phyloP scores from a whole-genome alignment of 805 yeast genomes.

The Saccharomycopsis microspora region DNA sequence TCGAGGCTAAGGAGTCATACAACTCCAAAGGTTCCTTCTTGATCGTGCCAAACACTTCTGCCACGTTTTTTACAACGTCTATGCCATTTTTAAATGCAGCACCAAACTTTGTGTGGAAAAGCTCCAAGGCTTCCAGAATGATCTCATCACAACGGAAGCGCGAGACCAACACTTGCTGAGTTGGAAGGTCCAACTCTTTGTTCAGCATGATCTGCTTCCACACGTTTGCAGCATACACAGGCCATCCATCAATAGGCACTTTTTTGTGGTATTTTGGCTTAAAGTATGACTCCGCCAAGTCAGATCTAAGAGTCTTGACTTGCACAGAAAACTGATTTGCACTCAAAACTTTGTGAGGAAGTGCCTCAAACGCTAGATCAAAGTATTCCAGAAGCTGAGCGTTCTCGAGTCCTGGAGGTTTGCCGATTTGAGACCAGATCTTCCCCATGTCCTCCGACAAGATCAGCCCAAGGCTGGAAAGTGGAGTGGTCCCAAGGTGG shows the following conservation, averaged over 20 bases:
- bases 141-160: conserved; percentile 92
- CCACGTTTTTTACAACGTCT: conserved; percentile 21
- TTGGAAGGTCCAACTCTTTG: conserved; percentile 91
- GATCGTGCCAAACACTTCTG: conserved; percentile 31
- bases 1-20: conserved; percentile 66
- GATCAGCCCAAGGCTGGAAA: conserved; percentile 57
- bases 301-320: conserved; percentile 51
- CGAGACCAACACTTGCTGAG: conserved; percentile 92
- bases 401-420: conserved; percentile 53
- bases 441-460: conserved; percentile 57
- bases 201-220: conserved; percentile 93
- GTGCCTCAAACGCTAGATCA: conserved; percentile 69
- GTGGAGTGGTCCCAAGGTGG: conserved; percentile 79
- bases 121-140: conserved; percentile 37
- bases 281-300: conserved; percentile 41
- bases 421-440: conserved; percentile 70
- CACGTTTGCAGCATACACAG: conserved; percentile 76
- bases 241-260: conserved; percentile 95
- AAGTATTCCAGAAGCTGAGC: conserved; percentile 64
- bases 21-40: conserved; percentile 34
- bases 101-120: conserved; percentile 23
- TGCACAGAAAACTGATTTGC: conserved; percentile 56
- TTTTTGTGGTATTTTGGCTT: conserved; percentile 65
- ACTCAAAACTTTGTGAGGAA: conserved; percentile 79
- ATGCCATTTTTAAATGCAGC: conserved; percentile 2